Base-by-base conservation (phyloP, 2,329 filamentous ascomycete genomes). In the Colletotrichum coccodes region DNA sequence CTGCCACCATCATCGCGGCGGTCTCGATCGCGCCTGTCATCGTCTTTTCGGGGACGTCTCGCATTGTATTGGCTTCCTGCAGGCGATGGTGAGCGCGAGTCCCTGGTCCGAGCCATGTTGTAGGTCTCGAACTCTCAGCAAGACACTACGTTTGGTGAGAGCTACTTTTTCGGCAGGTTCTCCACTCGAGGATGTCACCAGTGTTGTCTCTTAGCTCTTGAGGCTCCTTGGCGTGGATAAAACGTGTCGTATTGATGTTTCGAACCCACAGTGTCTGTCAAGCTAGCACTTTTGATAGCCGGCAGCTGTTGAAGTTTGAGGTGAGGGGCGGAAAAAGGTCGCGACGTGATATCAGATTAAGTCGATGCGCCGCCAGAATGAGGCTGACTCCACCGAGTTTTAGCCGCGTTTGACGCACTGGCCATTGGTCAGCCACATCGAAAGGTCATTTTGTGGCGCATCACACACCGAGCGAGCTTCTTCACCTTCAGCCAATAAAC, bases 41-140 rank as follows among this genome's bases (percentile, higher is more conserved):
- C 86, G 81, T 87, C 85, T 81, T 90, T 87, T 75, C 86, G 87
- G 77, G 82, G 89, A 83, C 89, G 92, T 84, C 90, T 91, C 78
- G 90, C 89, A 82, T 90, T 90, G 82, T 89, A 87, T 79, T 92
- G 91, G 87, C 92, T 94, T 90, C 92, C 92, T 94, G 91, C 90
- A 91, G 92, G 92, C 90, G 92, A 94, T 93, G 93, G 93, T 95
- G 93, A 95, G 92, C 93, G 87, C 84, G 87, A 88, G 85, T 88
- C 87, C 87, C 85, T 89, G 83, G 84, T 87, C 82, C 87, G 87
- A 88, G 86, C 87, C 87, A 90, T 90, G 72, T 73, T 79, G 59
- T 64, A 63, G 77, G 77, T 79, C 78, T 80, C 78, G 78, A 77
- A 76, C 59, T 79, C 80, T 81, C 79, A 78, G 79, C 76, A 80